Evolutionary conservation across 352 stramenopile species (phyloP), one percentile per base, ranked within the genome.

Genomic region (Globisporangium camurandrum): DNA sequence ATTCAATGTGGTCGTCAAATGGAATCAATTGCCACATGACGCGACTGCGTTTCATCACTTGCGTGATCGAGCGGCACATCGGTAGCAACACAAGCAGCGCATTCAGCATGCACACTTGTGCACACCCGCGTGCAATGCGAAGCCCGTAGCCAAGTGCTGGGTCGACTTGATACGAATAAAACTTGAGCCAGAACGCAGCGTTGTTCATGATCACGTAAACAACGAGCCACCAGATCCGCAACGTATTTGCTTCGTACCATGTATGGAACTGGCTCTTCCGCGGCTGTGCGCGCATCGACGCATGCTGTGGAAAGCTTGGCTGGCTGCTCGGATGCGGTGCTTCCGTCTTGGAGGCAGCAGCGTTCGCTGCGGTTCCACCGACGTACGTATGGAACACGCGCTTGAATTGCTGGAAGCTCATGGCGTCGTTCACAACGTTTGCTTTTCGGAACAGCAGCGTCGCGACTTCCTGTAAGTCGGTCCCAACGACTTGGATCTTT

Each of bases 61-160:
- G 64, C 26, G 74, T 77, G 53, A 93, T 86, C 1, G 70, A 86
- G 51, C 78, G 81, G 24, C 75, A 87, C 75, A 93, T 90, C 20
- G 81, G 76, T 14, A 90, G 41, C 20, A 93, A 63, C 28, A 93
- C 77, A 40, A 93, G 79, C 2, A 79, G 53, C 39, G 69, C 78
- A 57, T 90, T 90, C 30, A 93, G 56, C 75, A 90, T 88, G 8
- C 61, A 71, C 11, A 93, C 67, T 51, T 93, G 81, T 4, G 81
- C 79, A 52, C 71, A 86, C 22, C 68, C 78, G 48, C 74, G 71
- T 8, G 81, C 81, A 49, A 93, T 72, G 24, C 79, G 70, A 23
- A 88, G 61, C 20, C 76, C 77, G 67, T 78, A 88, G 28, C 79
- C 76, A 20, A 92, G 74, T 2, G 77, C 81, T 8, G 81, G 78